phyloP scores from a whole-genome alignment of 2,329 filamentous ascomycete species.

The Ascochyta lentis region DNA sequence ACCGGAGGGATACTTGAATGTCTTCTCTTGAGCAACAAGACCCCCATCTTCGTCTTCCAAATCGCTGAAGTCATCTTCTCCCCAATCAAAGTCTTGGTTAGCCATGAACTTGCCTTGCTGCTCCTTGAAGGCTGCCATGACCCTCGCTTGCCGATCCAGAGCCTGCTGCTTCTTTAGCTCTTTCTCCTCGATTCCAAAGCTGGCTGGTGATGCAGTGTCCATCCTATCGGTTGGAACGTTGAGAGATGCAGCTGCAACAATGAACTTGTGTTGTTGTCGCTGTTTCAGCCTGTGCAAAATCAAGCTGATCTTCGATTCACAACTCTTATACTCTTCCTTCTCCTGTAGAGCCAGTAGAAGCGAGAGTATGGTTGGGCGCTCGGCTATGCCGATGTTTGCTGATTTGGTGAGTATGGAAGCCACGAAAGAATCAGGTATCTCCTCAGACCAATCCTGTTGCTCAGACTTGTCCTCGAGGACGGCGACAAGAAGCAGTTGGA shows the following conservation, averaged over 20 bases:
- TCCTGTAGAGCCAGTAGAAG: constrained; percentile 61
- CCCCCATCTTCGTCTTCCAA: constrained; percentile 68
- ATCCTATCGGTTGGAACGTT: constrained; percentile 76
- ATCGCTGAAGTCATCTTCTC: constrained; percentile 79
- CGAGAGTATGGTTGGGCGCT: constrained; percentile 57
- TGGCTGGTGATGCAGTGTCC: constrained; percentile 82
- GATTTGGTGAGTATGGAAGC: constrained; percentile 70
- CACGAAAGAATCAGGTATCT: constrained; percentile 70
- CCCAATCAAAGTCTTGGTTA: constrained; percentile 89
- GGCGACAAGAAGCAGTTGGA: constrained; percentile 86
- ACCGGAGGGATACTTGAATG: constrained; percentile 89
- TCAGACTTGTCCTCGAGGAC: constrained; percentile 78
- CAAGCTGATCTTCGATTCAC: constrained; percentile 81
- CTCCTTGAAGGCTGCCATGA: constrained; percentile 98
- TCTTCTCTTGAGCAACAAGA: constrained; percentile 69
- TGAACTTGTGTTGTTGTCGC: constrained; percentile 77
- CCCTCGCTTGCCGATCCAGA: constrained; percentile 83
- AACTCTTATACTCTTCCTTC: constrained; percentile 79
- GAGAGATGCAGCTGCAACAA: constrained; percentile 66
- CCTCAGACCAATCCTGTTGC: constrained; percentile 47
- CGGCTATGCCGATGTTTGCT: constrained; percentile 54
- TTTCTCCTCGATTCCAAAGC: constrained; percentile 66
- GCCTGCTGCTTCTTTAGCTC: constrained; percentile 91
- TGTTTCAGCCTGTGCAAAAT: constrained; percentile 86
- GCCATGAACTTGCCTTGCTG: constrained; percentile 95